These are phyloP conservation scores for Lasiodiplodia hormozganensis DNA, from an alignment of 2,329 filamentous ascomycete genomes.

Conservation along the genomic window DNA sequence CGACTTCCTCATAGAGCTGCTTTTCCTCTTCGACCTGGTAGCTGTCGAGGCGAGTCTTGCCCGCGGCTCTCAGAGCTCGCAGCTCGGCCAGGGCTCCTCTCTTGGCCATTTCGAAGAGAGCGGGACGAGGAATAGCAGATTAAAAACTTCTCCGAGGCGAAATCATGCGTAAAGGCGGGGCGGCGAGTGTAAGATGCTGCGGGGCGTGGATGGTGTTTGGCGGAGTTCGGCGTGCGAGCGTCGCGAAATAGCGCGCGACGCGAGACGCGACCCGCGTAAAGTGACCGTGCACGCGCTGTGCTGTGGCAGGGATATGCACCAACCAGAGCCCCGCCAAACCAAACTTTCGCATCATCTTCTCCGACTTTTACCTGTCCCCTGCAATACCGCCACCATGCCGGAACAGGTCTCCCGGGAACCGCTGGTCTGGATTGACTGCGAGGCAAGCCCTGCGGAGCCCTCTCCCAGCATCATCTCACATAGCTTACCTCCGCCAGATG, in stretches of 20 bases:
- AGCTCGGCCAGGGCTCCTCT: constrained; percentile 69
- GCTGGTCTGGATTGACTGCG: constrained; percentile 86
- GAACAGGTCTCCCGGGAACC: constrained; percentile 65
- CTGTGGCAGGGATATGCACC: constrained; percentile 7
- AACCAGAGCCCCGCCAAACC: constrained; percentile 13
- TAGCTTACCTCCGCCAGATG: constrained; percentile 69
- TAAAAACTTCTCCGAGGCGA: neutral
- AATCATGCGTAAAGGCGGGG: constrained; percentile 1
- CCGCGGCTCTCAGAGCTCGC: constrained; percentile 80
- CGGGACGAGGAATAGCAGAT: neutral
- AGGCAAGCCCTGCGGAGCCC: constrained; percentile 52
- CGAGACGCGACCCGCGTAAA: constrained; percentile 7
- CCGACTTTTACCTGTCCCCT: neutral
- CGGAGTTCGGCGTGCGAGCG: constrained; percentile 1
- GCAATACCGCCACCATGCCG: constrained; percentile 40
- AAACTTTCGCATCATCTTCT: neutral
- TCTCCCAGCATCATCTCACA: neutral
- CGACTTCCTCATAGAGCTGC: constrained; percentile 92
- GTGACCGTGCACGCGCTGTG: neutral
- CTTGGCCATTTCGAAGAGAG: constrained; percentile 40
- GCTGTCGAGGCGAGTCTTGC: constrained; percentile 87
- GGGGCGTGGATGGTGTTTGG: constrained; percentile 9
- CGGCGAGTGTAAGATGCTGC: neutral
- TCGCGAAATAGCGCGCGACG: constrained; percentile 18
- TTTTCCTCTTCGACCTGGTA: constrained; percentile 87